Evolutionary conservation across 2,329 filamentous ascomycete species (phyloP), one percentile per base, ranked within the genome.

Genomic region (Leptographium galeiforme): DNA sequence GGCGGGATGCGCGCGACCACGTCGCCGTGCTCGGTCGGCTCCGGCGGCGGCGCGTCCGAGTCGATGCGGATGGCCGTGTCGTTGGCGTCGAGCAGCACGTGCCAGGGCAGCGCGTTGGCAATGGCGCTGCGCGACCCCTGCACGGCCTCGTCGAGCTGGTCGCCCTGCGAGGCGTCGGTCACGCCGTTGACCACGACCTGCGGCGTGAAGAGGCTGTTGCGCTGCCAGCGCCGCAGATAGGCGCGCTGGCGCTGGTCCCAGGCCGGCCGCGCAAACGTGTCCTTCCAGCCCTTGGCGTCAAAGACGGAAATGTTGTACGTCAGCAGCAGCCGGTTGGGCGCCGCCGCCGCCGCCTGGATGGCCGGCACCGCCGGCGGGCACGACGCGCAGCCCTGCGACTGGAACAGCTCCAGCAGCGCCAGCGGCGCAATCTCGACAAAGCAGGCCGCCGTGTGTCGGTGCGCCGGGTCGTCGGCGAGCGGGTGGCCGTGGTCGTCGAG

Each of bases 251-350:
- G 62, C 50, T 63, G 58, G 57, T 68, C 66, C 58, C 63, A 66
- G 1, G 56, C 45, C 1, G 53, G 53, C 50, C 55, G 61, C 38
- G 61, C 63, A 54, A 63, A 61, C 1, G 62, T 65, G 50, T 68
- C 66, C 46, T 63, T 62, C 64, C 64, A 67, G 39, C 63, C 66
- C 13, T 60, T 56, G 54, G 67, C 62, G 53, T 68, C 63, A 50
- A 67, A 69, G 51, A 65, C 53, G 2, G 64, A 67, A 30, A 69
- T 62, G 51, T 67, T 60, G 57, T 66, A 67, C 8, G 62, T 66
- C 14, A 68, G 58, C 8, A 67, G 61, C 41, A 63, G 58, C 16
- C 66, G 53, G 54, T 67, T 67, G 4, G 62, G 63, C 32, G 61
- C 54, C 38, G 58, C 60, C 25, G 32, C 36, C 8, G 60, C 61